Percentiles rank a stretch among this genome's conserved stretches.
phyloP scores from a whole-genome alignment of 1,284 basidiomycete genomes.

The Pseudozyma pruni region DNA sequence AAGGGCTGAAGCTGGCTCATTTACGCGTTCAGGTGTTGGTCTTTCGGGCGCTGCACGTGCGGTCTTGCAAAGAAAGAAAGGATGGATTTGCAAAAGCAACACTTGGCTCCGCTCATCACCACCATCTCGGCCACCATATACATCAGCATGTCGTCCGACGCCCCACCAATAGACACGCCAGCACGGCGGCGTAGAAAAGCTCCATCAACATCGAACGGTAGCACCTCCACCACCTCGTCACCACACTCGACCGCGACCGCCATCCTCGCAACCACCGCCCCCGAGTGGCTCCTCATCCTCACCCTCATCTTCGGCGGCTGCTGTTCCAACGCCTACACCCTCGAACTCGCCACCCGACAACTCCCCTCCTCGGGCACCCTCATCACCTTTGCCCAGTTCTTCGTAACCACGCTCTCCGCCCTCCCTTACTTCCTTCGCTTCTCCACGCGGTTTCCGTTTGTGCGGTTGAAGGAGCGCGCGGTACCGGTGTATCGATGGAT shows the following conservation, averaged over 20 bases:
- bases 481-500: constrained; percentile 82
- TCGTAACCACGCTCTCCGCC: constrained; percentile 52
- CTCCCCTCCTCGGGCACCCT: constrained; percentile 59
- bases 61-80: too few species aligned
- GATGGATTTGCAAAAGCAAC: too few species aligned
- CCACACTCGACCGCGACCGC: constrained; percentile 4
- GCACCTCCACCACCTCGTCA: neutral
- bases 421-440: constrained; percentile 49
- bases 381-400: constrained; percentile 64
- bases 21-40: constrained; percentile 13
- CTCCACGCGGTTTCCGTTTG: constrained; percentile 1
- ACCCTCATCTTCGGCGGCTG: constrained; percentile 67
- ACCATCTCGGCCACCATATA: neutral
- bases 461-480: constrained; percentile 18
- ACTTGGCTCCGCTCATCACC: neutral
- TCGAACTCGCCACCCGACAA: constrained; percentile 59
- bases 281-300: constrained; percentile 56
- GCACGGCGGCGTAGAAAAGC: constrained; percentile 11
- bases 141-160: constrained; percentile 4
- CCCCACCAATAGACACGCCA: neutral
- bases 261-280: constrained; percentile 26
- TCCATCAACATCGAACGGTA: neutral
- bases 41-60: too few species aligned
- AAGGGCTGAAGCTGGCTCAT: too few species aligned
- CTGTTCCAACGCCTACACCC: constrained; percentile 63